A percentile compares a stretch with the other conserved stretches of the same genome.
phyloP scores from a whole-genome alignment of 345 rosid species.

The Schrenkiella parvula region DNA sequence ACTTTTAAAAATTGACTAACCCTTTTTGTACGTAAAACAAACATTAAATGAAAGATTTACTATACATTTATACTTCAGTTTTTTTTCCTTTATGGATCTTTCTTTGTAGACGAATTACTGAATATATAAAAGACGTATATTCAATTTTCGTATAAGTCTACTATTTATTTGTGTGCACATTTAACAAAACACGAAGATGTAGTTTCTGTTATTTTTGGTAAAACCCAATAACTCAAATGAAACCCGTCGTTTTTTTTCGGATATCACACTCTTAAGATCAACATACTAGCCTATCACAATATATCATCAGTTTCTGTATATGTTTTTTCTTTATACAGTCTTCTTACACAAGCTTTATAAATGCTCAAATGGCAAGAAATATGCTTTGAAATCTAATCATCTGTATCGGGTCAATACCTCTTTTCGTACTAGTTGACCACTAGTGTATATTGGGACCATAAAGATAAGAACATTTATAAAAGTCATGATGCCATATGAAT shows the following conservation, averaged over 20 bases:
- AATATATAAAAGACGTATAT: neutral
- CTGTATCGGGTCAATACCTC: neutral
- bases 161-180: neutral
- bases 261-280: neutral
- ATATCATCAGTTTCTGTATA: neutral
- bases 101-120: neutral
- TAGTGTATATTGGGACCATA: slow-evolving; percentile 25
- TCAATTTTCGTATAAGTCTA: neutral
- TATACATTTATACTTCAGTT: neutral
- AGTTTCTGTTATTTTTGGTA: neutral
- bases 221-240: neutral
- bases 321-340: neutral
- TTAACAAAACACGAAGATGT: neutral
- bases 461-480: slow-evolving; percentile 25
- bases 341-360: neutral
- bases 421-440: slow-evolving; percentile 19
- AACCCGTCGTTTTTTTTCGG: no score
- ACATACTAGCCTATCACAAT: neutral
- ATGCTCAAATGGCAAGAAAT: neutral
- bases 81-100: no score
- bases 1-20: neutral
- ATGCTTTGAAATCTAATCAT: slow-evolving; percentile 13
- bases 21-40: neutral
- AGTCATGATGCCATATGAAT: slow-evolving; percentile 21
- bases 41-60: neutral